phyloP scores from a whole-genome alignment of 495 filamentous ascomycete species.

The Penicillium alfredii region DNA sequence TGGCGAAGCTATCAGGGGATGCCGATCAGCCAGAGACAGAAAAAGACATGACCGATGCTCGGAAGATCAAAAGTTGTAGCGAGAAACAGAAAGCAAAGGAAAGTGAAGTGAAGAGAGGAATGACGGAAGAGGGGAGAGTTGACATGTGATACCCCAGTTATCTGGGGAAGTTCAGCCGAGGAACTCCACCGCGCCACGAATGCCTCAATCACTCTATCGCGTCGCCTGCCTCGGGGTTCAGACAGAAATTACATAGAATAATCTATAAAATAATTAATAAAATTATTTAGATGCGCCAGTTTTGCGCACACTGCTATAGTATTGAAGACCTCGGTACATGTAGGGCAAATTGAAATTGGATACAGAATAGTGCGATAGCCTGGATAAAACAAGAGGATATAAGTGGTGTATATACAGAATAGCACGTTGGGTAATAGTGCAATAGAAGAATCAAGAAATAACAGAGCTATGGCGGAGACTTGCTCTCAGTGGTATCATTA shows the following conservation, averaged over 20 bases:
- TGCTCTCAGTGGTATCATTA: constrained; percentile 8
- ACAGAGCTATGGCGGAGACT: constrained; percentile 4
- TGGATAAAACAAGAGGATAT: background rate
- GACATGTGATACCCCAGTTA: constrained; percentile 29
- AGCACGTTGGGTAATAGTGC: background rate
- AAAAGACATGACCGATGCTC: constrained; percentile 1
- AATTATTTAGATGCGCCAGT: too few species aligned
- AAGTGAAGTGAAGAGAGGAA: constrained; percentile 4
- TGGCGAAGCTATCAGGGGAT: constrained; percentile 28
- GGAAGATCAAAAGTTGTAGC: too few species aligned
- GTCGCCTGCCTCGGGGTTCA: background rate
- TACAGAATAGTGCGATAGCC: too few species aligned
- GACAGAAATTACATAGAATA: background rate
- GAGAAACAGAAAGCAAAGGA: constrained; percentile 3
- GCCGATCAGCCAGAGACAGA: constrained; percentile 26
- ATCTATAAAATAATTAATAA: too few species aligned
- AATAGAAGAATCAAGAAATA: constrained; percentile 2
- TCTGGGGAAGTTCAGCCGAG: constrained; percentile 27
- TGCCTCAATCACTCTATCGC: too few species aligned
- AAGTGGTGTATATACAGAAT: constrained; percentile 6
- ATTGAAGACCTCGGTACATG: background rate
- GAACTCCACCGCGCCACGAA: too few species aligned
- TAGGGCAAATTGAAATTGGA: too few species aligned
- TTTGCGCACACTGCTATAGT: constrained; percentile 2
- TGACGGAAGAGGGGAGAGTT: constrained; percentile 19